Evolutionary conservation across 148 eudicot species (phyloP).

Genomic region (Camellia japonica): DNA sequence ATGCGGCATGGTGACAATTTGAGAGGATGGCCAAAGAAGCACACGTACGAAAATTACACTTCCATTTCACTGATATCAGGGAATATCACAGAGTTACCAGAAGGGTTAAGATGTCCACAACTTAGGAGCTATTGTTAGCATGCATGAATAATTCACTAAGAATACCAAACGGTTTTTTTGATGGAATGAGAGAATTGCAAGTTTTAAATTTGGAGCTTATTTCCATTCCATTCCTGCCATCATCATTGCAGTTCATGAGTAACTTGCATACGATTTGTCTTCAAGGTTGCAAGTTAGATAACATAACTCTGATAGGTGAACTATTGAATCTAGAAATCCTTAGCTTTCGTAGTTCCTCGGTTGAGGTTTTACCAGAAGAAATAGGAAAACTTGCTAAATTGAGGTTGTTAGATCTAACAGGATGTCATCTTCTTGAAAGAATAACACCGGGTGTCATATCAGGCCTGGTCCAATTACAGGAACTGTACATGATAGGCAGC

Average conservation of each 20-base stretch:
- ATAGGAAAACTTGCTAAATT: not conserved
- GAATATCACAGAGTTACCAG: not conserved
- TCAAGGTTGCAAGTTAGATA: too few relatives aligned
- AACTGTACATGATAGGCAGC: too few relatives aligned
- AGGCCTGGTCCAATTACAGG: too few relatives aligned
- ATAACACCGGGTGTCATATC: too few relatives aligned
- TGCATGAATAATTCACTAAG: too few relatives aligned
- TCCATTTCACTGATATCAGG: not conserved
- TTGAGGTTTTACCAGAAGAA: not conserved
- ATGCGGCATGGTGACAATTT: not conserved
- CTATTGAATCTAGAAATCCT: not conserved
- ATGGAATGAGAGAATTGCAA: too few relatives aligned
- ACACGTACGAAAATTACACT: not conserved
- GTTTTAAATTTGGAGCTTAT: too few relatives aligned
- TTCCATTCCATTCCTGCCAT: not conserved
- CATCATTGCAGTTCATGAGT: not conserved
- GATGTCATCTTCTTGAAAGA: too few relatives aligned
- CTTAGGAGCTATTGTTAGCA: too few relatives aligned
- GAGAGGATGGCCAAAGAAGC: not conserved
- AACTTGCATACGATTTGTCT: not conserved
- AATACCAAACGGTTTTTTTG: too few relatives aligned
- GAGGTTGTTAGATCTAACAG: not conserved
- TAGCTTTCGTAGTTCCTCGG: not conserved
- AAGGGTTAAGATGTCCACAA: too few relatives aligned
- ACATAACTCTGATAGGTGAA: not conserved